Conservation (phyloP, 768 basidiomycete genomes). For the Sutorius australiensis region DNA sequence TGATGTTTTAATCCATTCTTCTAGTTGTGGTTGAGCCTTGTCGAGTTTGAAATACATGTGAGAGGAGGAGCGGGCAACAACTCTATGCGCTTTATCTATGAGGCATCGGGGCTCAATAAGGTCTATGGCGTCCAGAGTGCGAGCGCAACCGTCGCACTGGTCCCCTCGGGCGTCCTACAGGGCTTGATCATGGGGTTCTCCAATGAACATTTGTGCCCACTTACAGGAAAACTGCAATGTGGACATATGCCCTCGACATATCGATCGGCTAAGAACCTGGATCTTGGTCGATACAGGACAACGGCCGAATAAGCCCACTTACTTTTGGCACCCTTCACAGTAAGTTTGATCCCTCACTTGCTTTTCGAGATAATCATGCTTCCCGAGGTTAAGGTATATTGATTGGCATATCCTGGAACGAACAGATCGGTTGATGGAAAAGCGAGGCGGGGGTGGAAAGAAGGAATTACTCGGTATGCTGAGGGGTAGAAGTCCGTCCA, state of each 20-base stretch:
- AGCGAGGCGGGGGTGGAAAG: neutral
- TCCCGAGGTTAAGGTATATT: conserved; percentile 80
- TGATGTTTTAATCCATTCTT: conserved; percentile 83
- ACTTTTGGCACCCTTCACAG: conserved; percentile 89
- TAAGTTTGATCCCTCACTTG: conserved; percentile 92
- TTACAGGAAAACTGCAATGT: conserved; percentile 80
- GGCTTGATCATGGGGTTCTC: neutral
- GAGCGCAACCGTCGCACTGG: conserved; percentile 92
- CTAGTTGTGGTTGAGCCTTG: conserved; percentile 72
- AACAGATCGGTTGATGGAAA: neutral
- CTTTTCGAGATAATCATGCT: conserved; percentile 71
- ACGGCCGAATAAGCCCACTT: conserved; percentile 15
- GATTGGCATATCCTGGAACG: conserved; percentile 77
- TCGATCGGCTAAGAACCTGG: conserved; percentile 91
- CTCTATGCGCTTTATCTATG: conserved; percentile 72
- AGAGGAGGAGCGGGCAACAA: conserved; percentile 71
- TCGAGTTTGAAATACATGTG: conserved; percentile 94
- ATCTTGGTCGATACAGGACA: conserved; percentile 8
- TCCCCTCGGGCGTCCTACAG: conserved; percentile 91
- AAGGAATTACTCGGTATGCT: conserved; percentile 75
- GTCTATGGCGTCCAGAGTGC: conserved; percentile 91
- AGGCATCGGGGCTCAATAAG: conserved; percentile 94
- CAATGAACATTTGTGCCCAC: conserved; percentile 13
- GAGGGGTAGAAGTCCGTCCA: conserved; percentile 86
- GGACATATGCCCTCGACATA: conserved; percentile 99